A percentile compares a stretch with the other conserved stretches of the same genome.
phyloP scores from a whole-genome alignment of 148 eudicot genomes.

The Dysphania ambrosioides region DNA sequence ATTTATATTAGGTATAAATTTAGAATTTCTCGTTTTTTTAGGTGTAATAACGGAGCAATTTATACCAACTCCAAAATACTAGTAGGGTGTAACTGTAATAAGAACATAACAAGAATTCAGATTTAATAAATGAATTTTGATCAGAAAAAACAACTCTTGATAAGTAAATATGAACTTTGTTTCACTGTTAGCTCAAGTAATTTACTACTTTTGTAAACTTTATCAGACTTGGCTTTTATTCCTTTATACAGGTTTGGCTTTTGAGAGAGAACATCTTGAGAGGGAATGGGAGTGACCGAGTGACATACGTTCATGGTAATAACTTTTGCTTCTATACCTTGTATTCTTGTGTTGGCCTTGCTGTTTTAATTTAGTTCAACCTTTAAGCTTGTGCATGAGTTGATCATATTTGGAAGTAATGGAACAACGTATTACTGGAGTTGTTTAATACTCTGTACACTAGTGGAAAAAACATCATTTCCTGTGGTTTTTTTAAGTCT shows the following conservation, averaged over 20 bases:
- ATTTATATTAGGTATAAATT: too few species aligned
- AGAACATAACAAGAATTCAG: too few species aligned
- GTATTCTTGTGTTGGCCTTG: neutral
- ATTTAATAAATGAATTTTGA: too few species aligned
- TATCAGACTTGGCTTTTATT: constrained; percentile 86
- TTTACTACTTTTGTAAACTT: constrained; percentile 13
- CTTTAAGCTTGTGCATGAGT: neutral
- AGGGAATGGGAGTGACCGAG: constrained; percentile 93
- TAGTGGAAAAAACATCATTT: too few species aligned
- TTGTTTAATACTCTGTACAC: too few species aligned
- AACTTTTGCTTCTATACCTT: constrained; percentile 2
- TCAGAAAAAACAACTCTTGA: too few species aligned
- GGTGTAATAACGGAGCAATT: too few species aligned
- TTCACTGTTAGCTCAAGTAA: constrained; percentile 7
- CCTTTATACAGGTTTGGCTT: constrained; percentile 86
- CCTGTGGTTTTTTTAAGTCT: too few species aligned
- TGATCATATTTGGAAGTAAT: neutral
- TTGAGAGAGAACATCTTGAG: constrained; percentile 87
- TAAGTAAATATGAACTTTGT: constrained; percentile 1
- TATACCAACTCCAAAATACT: too few species aligned
- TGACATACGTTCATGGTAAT: constrained; percentile 94
- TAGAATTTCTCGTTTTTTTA: too few species aligned
- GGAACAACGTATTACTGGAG: too few species aligned
- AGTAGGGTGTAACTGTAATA: too few species aligned
- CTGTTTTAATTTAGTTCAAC: neutral